These are phyloP conservation scores for Aspergillus asperescens DNA, from an alignment of 495 filamentous ascomycete genomes.

Conservation along the genomic window DNA sequence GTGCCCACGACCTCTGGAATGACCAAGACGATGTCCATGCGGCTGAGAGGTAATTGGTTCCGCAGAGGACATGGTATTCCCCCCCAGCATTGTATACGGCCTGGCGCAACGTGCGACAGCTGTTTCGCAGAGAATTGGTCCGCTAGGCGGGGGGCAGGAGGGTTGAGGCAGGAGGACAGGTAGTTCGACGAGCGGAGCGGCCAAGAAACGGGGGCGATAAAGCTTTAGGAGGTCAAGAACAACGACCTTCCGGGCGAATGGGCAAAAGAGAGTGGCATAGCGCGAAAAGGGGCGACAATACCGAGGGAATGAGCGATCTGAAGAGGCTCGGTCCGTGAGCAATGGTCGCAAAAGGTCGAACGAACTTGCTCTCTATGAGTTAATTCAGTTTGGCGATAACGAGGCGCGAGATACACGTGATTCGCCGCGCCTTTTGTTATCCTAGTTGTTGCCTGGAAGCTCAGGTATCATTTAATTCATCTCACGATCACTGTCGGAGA, in stretches of 20 bases:
- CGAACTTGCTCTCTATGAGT: not conserved
- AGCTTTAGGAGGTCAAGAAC: slow-evolving; percentile 21
- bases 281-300: not conserved
- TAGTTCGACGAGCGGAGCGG: slow-evolving; percentile 5
- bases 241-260: slow-evolving; percentile 15
- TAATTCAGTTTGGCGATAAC: slow-evolving; percentile 12
- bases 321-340: not conserved
- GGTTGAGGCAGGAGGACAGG: slow-evolving; percentile 10
- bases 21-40: slow-evolving; percentile 29
- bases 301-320: not conserved
- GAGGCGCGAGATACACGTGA: slow-evolving; percentile 13
- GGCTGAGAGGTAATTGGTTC: slow-evolving; percentile 26
- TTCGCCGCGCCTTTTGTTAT: slow-evolving; percentile 7
- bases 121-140: slow-evolving; percentile 11
- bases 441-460: not conserved
- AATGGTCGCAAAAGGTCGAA: not conserved
- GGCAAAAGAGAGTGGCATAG: slow-evolving; percentile 18
- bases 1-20: slow-evolving; percentile 39
- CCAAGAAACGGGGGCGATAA: slow-evolving; percentile 12
- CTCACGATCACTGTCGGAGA: too few relatives aligned
- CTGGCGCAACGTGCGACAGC: slow-evolving; percentile 2
- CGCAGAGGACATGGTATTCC: slow-evolving; percentile 29
- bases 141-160: slow-evolving; percentile 3
- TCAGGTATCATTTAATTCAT: not conserved
- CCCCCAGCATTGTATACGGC: slow-evolving; percentile 37